Evolutionary conservation across 1,284 basidiomycete genomes (phyloP), one percentile per base, ranked within the genome.

Genomic region (Neolentinus lepideus): DNA sequence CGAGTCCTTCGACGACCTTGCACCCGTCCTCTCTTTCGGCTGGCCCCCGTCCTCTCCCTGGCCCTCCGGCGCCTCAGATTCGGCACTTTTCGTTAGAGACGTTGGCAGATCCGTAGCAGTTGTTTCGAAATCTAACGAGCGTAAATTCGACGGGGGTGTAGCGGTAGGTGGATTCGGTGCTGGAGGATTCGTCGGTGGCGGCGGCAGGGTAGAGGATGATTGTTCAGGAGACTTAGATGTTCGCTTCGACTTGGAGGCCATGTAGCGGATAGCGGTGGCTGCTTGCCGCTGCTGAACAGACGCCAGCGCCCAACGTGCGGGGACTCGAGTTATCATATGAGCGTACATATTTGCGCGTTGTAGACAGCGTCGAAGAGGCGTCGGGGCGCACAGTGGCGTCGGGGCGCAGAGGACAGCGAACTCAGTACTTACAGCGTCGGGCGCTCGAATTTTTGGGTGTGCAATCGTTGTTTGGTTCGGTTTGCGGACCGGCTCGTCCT

Each of bases 1-100:
- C 2, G 83, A 81, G 54, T 83, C 83, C 61, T 82, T 85, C 1
- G 86, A 84, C 1, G 88, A 90, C 64, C 75, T 76, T 53, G 90
- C 90, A 21, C 88, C 87, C 0, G 88, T 90, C 48, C 79, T 10
- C 14, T 43, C 47, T 29, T 21, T 50, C 47, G 6, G 24, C 22
- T 10, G 47, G 3, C 47, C 47, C 12, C n/a, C 47, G 12, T 29
- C 47, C 47, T 25, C 24, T 29, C 47, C 24, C n/a, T 50, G 47
- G 12, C 47, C 47, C 47, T 25, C 21, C 38, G 38, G 16, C n/a
- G 38, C n/a, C 38, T n/a, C 38, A 43, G 38, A 6, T 43, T 43
- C 38, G n/a, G 38, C 16, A 21, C 16, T 6, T 21, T 43, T 43
- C 6, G 47, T 26, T 21, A 50, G 47, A 8, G 47, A 50, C 8